Evolutionary conservation across 306 rosid genomes (phyloP), one percentile per base, ranked within the genome.

Genomic region (Castanopsis chinensis): DNA sequence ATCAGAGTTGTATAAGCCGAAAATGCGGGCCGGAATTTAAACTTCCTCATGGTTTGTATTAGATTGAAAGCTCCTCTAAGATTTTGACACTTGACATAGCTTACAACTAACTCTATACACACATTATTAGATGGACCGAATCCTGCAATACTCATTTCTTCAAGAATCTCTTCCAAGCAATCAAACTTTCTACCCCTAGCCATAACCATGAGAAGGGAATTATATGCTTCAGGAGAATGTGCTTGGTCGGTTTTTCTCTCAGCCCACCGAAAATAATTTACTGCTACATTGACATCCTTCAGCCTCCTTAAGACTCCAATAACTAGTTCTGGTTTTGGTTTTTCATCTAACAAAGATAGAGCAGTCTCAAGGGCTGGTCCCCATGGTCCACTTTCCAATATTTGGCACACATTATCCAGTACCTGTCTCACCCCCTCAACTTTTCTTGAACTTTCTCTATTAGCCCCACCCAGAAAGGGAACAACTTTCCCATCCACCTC

Each of bases 61-160:
- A 92, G 64, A 53, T 86, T 81, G 65, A 85, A 90, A 69, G 97
- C 97, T 84, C 90, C 91, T 78, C 90, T 84, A 28, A 89, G 82
- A 80, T 86, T 89, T 41, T 55, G 84, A 19, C 83, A 83, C 83
- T 81, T 87, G 76, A 91, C 83, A 82, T 79, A 85, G 84, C 91
- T 82, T 32, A 78, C 58, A 71, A 92, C 90, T 76, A 95, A 76
- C 70, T 92, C 98, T 27, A 92, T 49, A 79, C 80, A 88, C 43
- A 89, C 27, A 59, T 72, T 60, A 84, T 85, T 88, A 64, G 88
- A 84, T 2, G 91, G 92, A 73, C 96, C 94, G 76, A 91, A 87
- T 82, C 99, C 98, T 54, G 95, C 98, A 68, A 89, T 33, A 83
- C 98, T 91, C 97, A 95, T 95, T 83, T 95, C 98, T 81, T 90